Base-by-base conservation (phyloP, 2,329 filamentous ascomycete species). In the Botrytis paeoniae region DNA sequence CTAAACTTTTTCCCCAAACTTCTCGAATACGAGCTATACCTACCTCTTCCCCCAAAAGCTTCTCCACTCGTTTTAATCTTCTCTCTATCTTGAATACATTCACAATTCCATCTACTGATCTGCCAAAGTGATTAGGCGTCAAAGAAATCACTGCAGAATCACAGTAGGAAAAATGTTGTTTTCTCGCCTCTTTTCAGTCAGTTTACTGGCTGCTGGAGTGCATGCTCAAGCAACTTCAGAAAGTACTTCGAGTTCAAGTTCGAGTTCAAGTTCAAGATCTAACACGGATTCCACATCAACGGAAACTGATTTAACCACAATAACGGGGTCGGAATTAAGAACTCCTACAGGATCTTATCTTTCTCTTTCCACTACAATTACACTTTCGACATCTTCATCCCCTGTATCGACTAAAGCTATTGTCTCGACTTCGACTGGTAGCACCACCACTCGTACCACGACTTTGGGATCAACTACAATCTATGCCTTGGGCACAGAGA, bases 321-420 rank as follows among this genome's bases (percentile, higher is more conserved):
- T 71, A 66, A 57, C 61, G 57, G 76, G 73, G 59, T 51, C 69
- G 51, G 71, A 70, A 45, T 80, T 81, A 48, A 74, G 77, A 22
- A 76, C 77, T 25, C 82, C 82, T 14, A 83, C 83, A 5, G 83
- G 83, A 35, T 73, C 75, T 32, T 85, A 85, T 75, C 71, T 80
- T 35, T 81, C 81, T 2, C 80, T 81, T 69, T 71, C 80, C 9
- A 80, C 82, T n/a, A 84, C 83, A 4, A 71, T 81, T 43, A 78
- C 77, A 10, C 35, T 75, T 48, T 48, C 73, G n/a, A 73, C 73
- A 29, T 75, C 77, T 5, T 76, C 77, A 20, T 78, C 76, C 16
- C 73, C 78, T n/a, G 76, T 80, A 43, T 75, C 75, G 35, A 80
- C 79, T 45, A 72, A 73, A 57, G 70, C 75, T 12, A 70, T 80